Conservation (phyloP, 139 green algal genomes). For the Axilococcus clingmanii region DNA sequence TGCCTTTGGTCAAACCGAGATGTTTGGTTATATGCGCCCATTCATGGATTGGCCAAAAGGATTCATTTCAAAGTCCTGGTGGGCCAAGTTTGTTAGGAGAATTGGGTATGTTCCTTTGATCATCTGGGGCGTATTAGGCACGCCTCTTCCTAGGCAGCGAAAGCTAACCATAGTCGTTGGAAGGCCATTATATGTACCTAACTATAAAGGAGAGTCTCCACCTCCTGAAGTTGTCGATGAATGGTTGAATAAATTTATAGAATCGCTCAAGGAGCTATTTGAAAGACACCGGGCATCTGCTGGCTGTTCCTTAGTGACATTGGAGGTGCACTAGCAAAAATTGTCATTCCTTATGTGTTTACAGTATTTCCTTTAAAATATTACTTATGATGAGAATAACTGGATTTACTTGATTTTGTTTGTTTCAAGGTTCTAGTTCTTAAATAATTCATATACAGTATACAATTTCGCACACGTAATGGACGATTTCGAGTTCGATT, state of each 20-base stretch:
- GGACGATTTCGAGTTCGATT: constrained; percentile 2
- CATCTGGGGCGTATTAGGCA: constrained; percentile 7
- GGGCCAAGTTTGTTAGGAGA: constrained; percentile 5
- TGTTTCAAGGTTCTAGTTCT: too few species aligned
- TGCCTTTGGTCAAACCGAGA: constrained; percentile 72
- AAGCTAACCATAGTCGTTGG: constrained; percentile 20
- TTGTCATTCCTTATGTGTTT: too few species aligned
- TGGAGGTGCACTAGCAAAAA: too few species aligned
- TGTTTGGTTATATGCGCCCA: constrained; percentile 42
- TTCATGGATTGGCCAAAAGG: constrained; percentile 20
- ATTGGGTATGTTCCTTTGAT: constrained; percentile 21
- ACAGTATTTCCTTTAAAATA: too few species aligned
- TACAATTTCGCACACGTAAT: too few species aligned
- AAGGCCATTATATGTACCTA: constrained; percentile 14
- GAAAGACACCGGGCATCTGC: too few species aligned
- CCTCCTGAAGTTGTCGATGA: constrained; percentile 7
- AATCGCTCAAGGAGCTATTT: constrained; percentile 4
- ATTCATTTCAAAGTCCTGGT: constrained; percentile 1
- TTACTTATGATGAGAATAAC: too few species aligned
- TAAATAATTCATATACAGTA: too few species aligned
- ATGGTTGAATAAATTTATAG: constrained; percentile 20
- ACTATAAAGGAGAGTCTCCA: not conserved
- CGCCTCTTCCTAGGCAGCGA: not conserved
- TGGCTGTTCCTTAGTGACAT: too few species aligned
- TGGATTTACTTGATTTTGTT: too few species aligned